Base-by-base conservation (phyloP, 2,329 filamentous ascomycete genomes). In the Botrytis cinerea region DNA sequence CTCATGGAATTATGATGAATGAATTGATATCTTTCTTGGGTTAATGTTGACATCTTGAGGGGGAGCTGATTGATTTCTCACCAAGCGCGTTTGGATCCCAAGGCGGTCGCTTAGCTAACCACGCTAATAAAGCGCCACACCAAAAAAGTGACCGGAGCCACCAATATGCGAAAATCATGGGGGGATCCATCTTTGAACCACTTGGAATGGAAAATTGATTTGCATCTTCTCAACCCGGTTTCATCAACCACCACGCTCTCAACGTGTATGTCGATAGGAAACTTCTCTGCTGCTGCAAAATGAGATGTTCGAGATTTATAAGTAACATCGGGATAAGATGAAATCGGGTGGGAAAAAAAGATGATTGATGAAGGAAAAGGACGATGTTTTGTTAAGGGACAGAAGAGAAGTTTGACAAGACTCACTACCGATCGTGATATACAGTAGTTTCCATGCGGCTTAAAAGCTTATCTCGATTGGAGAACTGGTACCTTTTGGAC, bases 381-480 rank as follows among this genome's bases (percentile, higher is more conserved):
- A 48, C 40, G 28, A 9, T 25, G 22, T 8, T 57, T 68, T 40
- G 51, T 38, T 6, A 4, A 18, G 18, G 35, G 54, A 28, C 28
- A 57, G 38, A 68, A 5, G 51, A 57, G 51, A 28, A 25, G 18
- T 16, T 48, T 72, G 63, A 71, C 22, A 57, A 71, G n/a, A 73
- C 64, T 70, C 72, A 57, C 68, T 40, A n/a, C 71, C 72, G 60
- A 32, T 60, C 57, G 35, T 69, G 68, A 73, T 48, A 60, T 69
- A 57, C 51, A 57, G 51, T 57, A 43, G 48, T 10, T 68, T n/a
- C 51, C 35, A 71, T 75, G 74, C 64, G 74, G 74, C 77, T 78
- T 74, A 77, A 78, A 78, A 77, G 72, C 75, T 77, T 77, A 77
- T 73, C 48, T 61, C 18, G 43, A 63, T 71, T 64, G 64, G 35